Base-by-base conservation (phyloP, 352 stramenopile genomes). In the Blastocystis hominis region DNA sequence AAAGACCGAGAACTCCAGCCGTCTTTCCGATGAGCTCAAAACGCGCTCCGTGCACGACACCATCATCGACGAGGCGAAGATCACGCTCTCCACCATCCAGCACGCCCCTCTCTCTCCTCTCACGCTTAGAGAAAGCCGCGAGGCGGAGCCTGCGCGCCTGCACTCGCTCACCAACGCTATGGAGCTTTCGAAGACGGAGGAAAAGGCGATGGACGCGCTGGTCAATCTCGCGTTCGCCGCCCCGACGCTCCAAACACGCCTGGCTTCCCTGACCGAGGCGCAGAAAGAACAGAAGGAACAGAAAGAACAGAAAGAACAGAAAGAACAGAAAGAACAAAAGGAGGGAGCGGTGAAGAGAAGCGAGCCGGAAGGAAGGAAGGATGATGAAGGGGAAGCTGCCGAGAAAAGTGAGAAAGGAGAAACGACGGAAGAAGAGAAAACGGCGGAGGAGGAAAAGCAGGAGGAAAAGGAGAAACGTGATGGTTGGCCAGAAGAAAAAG, bases 1-100 rank as follows among this genome's bases (percentile, higher is more conserved):
- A 17, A 17, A 30, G 24, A 17, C 20, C 13, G 44, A 24, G 44
- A 54, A 20, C 38, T 38, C 38, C 9, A 54, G 17, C 9, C 6
- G 17, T 78, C n/a, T 42, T 3, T 9, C 53, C 7, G 44, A 34
- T n/a, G 68, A 78, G 40, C 30, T 53, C n/a, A 34, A 42, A 3
- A 9, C 36, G 10, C 38, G 62, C 6, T 80, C 70, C 34, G 20
- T 80, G 36, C 70, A 80, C 15, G 70, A 80, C 7, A 80, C 38
- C 55, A 80, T 80, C 44, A 80, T 64, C n/a, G 70, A 80, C 9
- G 70, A 80, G 54, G 70, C 70, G 10, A 80, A 80, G 4, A 13
- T 46, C 1, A 80, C 70, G 15, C 13, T 80, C 46, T 24, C 36
- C 4, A 64, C 38, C 20, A n/a, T 80, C 17, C 40, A 54, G 44